Evolutionary conservation across 2,329 filamentous ascomycete genomes (phyloP).

Genomic region (Fusarium piperis): DNA sequence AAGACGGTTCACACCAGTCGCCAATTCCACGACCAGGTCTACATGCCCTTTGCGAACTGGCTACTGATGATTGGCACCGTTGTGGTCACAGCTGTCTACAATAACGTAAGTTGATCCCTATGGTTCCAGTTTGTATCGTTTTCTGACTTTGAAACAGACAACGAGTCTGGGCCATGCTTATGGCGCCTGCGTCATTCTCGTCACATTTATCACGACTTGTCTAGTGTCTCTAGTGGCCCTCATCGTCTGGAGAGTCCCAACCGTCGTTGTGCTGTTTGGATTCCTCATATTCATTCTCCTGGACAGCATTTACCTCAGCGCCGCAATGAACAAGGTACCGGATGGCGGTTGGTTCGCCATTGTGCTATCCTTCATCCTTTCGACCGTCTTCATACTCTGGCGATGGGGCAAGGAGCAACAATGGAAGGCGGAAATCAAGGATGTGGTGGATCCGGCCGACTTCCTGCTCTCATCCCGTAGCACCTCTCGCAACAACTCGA

Average conservation of each 20-base stretch:
- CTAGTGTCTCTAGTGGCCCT: constrained; percentile 78
- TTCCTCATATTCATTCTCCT: constrained; percentile 73
- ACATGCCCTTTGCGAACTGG: constrained; percentile 81
- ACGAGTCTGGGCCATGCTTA: constrained; percentile 78
- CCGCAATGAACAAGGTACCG: constrained; percentile 77
- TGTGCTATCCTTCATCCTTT: constrained; percentile 69
- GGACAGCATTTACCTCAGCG: constrained; percentile 76
- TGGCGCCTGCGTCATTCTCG: constrained; percentile 81
- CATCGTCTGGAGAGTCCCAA: constrained; percentile 74
- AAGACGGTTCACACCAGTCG: constrained; percentile 76
- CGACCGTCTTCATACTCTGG: constrained; percentile 76
- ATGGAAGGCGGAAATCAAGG: constrained; percentile 74
- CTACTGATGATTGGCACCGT: constrained; percentile 79
- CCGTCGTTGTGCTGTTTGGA: constrained; percentile 67
- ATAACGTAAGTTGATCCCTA: constrained; percentile 60
- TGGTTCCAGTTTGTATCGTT: not conserved
- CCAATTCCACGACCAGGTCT: constrained; percentile 78
- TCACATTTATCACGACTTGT: constrained; percentile 80
- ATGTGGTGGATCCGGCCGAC: constrained; percentile 61
- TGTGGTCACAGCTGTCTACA: constrained; percentile 78
- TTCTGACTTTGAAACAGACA: constrained; percentile 54
- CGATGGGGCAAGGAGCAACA: constrained; percentile 82
- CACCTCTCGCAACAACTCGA: constrained; percentile 39
- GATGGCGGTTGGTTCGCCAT: constrained; percentile 83
- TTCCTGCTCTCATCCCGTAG: constrained; percentile 45